Conservation (phyloP, 768 basidiomycete genomes). For the Agrocybe chaxingu region DNA sequence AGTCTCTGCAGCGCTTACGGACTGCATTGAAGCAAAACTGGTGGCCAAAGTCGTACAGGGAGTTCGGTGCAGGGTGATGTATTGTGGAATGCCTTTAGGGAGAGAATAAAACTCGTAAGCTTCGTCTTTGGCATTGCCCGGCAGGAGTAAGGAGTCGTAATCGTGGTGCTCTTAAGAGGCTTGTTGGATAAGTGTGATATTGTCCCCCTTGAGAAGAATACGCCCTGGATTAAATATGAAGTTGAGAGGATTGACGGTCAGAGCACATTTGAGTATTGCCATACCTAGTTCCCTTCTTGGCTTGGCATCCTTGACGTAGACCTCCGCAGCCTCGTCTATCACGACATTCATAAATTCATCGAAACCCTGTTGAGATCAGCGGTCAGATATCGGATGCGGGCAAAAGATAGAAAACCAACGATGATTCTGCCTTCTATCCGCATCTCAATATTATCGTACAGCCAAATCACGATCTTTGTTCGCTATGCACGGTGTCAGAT, state of each 20-base stretch:
- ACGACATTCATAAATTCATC: conserved; percentile 99
- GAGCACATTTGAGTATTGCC: conserved; percentile 18
- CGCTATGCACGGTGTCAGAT: conserved; percentile 35
- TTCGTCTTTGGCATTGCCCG: too few relatives aligned
- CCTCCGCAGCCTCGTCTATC: conserved; percentile 89
- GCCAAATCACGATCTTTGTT: conserved; percentile 87
- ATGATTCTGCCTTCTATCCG: conserved; percentile 94
- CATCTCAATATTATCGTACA: conserved; percentile 97
- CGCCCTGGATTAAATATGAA: conserved; percentile 55
- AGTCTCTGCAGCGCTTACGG: too few relatives aligned
- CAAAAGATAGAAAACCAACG: conserved; percentile 50
- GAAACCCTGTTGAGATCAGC: conserved; percentile 68
- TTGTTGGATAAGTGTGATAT: conserved; percentile 96
- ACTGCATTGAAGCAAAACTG: too few relatives aligned
- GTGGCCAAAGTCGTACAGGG: too few relatives aligned
- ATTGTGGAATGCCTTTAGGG: too few relatives aligned
- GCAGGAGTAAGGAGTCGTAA: not conserved
- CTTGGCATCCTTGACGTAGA: conserved; percentile 87
- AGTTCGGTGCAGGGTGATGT: too few relatives aligned
- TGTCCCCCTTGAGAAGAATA: conserved; percentile 95
- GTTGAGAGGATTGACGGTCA: conserved; percentile 2
- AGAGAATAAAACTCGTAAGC: too few relatives aligned
- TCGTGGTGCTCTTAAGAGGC: conserved; percentile 11
- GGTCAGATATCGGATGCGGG: not conserved
- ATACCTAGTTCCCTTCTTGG: conserved; percentile 81